Evolutionary conservation across 2,329 filamentous ascomycete genomes (phyloP).

Genomic region (Capronia coronata): DNA sequence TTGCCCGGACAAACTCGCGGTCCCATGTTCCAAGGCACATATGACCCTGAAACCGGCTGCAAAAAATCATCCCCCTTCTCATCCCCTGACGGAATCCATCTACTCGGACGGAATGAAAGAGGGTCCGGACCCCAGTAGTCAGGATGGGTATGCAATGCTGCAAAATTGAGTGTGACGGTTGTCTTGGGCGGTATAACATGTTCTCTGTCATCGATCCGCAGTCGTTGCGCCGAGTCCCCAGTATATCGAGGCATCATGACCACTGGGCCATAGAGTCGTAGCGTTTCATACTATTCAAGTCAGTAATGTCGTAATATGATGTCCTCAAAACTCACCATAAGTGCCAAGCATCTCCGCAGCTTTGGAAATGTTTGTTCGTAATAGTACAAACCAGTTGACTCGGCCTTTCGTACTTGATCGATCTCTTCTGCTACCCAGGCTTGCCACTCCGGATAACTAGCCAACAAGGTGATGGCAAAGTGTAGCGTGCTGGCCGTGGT

Average conservation of each 20-base stretch:
- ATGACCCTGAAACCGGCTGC: constrained; percentile 27
- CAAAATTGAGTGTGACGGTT: constrained; percentile 26
- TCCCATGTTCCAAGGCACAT: constrained; percentile 32
- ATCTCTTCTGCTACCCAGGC: constrained; percentile 24
- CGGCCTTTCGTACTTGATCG: constrained; percentile 19
- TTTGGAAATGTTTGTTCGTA: constrained; percentile 44
- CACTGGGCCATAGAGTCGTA: constrained; percentile 28
- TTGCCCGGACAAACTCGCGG: constrained; percentile 33
- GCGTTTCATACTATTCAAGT: constrained; percentile 26
- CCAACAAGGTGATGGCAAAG: constrained; percentile 23
- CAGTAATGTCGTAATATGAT: too few species aligned
- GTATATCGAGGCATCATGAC: constrained; percentile 24
- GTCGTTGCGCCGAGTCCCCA: constrained; percentile 12
- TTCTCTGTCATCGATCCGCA: constrained; percentile 18
- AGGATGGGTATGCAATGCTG: constrained; percentile 31
- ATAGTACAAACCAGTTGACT: constrained; percentile 30
- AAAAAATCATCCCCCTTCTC: constrained; percentile 37
- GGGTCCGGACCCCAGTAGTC: constrained; percentile 30
- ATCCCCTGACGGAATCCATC: constrained; percentile 39
- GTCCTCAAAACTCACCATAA: constrained; percentile 40
- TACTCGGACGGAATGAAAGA: constrained; percentile 31
- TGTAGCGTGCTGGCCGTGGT: constrained; percentile 24
- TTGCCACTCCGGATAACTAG: constrained; percentile 21
- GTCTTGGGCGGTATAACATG: constrained; percentile 27
- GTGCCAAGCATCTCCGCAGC: constrained; percentile 40